Evolutionary conservation across 1,284 basidiomycete genomes (phyloP), one percentile per base, ranked within the genome.

Genomic region (Cystobasidium sp.): DNA sequence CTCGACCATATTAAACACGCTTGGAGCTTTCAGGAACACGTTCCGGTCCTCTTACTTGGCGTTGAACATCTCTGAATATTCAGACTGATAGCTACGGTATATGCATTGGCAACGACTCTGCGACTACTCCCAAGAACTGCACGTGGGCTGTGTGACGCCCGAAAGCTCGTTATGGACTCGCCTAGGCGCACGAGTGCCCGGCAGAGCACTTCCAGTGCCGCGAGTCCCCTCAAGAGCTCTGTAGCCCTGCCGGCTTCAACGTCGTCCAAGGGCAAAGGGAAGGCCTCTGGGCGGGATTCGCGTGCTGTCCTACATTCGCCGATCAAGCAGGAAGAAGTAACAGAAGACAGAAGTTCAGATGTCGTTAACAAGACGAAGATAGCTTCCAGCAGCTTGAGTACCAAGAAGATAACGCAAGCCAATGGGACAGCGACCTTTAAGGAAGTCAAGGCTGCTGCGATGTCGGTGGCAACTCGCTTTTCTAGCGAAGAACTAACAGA

Each of bases 401-500:
- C 14, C n/a, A 43, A 59, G 9, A 24, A 5, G n/a, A 16, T n/a
- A 24, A 7, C 18, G n/a, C 39, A 43, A 41, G 39, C 31, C 22
- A 59, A 59, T 20, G 56, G 56, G n/a, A 43, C 14, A 41, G 7
- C 56, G 14, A 20, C 5, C 18, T 9, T 39, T 4, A 43, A 6
- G 14, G 39, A 9, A 6, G 8, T n/a, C 39, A 59, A 59, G 31
- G n/a, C 37, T 22, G 39, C 39, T 39, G 56, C 2, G 18, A n/a
- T 41, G 16, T 37, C 56, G n/a, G 37, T 41, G 8, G 56, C 56
- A 6, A 41, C 56, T 18, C 56, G 61, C 5, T 24, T 41, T 39
- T 65, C 70, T 12, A 73, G 62, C 51, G 63, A 65, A 10, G 62
- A 65, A 14, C 52, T 73, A 7, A 73, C 70, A 12, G 70, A 73